These are phyloP conservation scores for Dichotomocladium elegans DNA, from an alignment of 371 early-diverging fungal species.

Conservation along the genomic window DNA sequence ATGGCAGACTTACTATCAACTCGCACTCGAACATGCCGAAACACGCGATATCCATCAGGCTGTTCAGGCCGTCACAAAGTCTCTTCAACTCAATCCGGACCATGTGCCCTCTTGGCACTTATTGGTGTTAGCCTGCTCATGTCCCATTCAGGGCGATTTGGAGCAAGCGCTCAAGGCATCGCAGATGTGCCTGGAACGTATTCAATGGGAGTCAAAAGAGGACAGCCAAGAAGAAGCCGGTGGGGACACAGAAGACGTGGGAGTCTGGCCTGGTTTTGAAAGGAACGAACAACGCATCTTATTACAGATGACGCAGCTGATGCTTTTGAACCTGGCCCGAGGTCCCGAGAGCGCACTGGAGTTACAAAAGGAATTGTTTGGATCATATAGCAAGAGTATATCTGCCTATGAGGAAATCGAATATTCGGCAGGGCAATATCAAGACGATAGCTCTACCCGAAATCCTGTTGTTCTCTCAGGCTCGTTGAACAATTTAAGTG, in stretches of 20 bases:
- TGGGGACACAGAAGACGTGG: conserved; percentile 10
- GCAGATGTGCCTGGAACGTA: conserved; percentile 67
- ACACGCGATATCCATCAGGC: conserved; percentile 76
- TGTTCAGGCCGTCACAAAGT: conserved; percentile 55
- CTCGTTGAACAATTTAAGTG: conserved; percentile 28
- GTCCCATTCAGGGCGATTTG: conserved; percentile 36
- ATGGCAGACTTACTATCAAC: conserved; percentile 68
- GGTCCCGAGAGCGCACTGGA: conserved; percentile 56
- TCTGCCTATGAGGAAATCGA: conserved; percentile 8
- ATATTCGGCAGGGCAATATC: neutral
- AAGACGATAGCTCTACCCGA: neutral
- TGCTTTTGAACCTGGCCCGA: conserved; percentile 41
- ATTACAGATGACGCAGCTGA: conserved; percentile 57
- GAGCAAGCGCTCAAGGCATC: conserved; percentile 68
- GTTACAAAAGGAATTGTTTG: conserved; percentile 56
- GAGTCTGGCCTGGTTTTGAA: conserved; percentile 15
- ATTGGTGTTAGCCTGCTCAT: conserved; percentile 71
- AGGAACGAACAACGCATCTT: conserved; percentile 57
- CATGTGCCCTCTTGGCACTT: conserved; percentile 85
- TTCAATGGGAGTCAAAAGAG: neutral
- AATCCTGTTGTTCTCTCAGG: conserved; percentile 23
- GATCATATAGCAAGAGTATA: conserved; percentile 57
- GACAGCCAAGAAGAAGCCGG: conserved; percentile 36
- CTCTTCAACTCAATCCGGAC: conserved; percentile 56
- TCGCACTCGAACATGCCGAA: conserved; percentile 79